phyloP scores from a whole-genome alignment of 2,329 filamentous ascomycete genomes.

The Lanzia echinophila region DNA sequence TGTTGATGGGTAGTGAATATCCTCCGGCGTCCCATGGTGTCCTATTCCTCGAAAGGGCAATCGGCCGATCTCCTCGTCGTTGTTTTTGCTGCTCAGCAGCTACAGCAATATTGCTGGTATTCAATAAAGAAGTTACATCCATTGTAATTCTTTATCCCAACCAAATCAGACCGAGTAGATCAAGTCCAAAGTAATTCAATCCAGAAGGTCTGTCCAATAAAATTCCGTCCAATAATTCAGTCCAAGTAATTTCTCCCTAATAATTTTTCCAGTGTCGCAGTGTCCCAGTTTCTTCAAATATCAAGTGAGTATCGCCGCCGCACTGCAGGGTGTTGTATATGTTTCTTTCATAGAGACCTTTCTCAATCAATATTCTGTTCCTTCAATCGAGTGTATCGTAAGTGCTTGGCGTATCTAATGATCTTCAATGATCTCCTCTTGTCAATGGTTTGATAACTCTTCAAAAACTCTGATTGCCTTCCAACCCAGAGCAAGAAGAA shows the following conservation, averaged over 20 bases:
- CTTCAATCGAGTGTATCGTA: neutral
- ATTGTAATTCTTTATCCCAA: conserved; percentile 19
- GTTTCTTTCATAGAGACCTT: neutral
- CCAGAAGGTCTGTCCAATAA: no score
- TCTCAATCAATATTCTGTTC: neutral
- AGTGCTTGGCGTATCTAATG: no score
- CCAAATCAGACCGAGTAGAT: neutral
- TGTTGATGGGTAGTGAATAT: conserved; percentile 31
- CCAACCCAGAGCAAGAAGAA: conserved; percentile 12
- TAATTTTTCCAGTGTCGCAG: no score
- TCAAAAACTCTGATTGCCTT: conserved; percentile 10
- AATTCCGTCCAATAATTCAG: no score
- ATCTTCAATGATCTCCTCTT: no score
- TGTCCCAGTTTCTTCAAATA: neutral
- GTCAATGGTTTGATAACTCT: neutral
- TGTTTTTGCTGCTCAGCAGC: conserved; percentile 26
- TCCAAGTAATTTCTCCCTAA: no score
- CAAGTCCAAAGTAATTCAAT: neutral
- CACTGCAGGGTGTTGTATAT: conserved; percentile 4
- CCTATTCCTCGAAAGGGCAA: conserved; percentile 22
- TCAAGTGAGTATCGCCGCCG: neutral
- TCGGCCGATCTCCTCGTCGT: conserved; percentile 12
- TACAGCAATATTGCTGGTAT: conserved; percentile 24
- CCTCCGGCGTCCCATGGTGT: conserved; percentile 33
- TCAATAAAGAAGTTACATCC: conserved; percentile 31